These are phyloP conservation scores for Retiboletus flavoniger DNA, from an alignment of 1,284 basidiomycete species.

Conservation along the genomic window DNA sequence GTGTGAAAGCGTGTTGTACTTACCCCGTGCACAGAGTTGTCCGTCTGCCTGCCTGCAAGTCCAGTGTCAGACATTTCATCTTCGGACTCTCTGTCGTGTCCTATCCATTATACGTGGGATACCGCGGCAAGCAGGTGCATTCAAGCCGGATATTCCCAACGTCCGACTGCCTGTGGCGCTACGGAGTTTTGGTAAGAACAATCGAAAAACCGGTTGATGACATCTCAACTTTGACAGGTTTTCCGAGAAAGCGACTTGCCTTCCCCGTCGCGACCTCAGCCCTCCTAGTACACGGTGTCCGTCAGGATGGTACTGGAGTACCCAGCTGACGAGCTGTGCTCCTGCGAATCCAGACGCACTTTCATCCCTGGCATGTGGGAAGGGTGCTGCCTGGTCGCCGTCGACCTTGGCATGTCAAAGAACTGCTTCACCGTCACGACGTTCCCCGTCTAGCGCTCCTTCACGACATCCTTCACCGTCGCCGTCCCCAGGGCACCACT, in stretches of 20 bases:
- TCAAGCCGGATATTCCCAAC: background rate
- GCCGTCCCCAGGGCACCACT: slow-evolving; percentile 1
- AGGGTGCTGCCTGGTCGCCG: slow-evolving; percentile 11
- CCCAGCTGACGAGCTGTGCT: slow-evolving; percentile 7
- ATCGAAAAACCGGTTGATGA: background rate
- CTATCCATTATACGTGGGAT: slow-evolving; percentile 12
- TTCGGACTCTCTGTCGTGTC: slow-evolving; percentile 9
- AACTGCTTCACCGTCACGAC: slow-evolving; percentile 2
- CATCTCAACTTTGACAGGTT: slow-evolving; percentile 13
- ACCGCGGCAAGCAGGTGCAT: slow-evolving; percentile 4
- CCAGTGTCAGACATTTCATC: background rate
- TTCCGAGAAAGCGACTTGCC: slow-evolving; percentile 13
- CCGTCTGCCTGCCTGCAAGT: slow-evolving; percentile 16
- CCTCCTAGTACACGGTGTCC: slow-evolving; percentile 11
- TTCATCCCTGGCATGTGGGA: slow-evolving; percentile 1
- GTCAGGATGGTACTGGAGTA: slow-evolving; percentile 21
- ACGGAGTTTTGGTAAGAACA: slow-evolving; percentile 18
- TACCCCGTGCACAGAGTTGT: slow-evolving; percentile 12
- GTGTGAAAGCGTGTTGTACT: background rate
- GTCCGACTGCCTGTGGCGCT: slow-evolving; percentile 1
- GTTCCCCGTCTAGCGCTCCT: background rate
- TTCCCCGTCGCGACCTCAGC: slow-evolving; percentile 5
- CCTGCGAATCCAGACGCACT: slow-evolving; percentile 12
- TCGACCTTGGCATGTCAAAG: slow-evolving; percentile 12
- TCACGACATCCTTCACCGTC: slow-evolving; percentile 11